Conservation (phyloP, 345 rosid species). For the Xanthoceras sorbifolium region DNA sequence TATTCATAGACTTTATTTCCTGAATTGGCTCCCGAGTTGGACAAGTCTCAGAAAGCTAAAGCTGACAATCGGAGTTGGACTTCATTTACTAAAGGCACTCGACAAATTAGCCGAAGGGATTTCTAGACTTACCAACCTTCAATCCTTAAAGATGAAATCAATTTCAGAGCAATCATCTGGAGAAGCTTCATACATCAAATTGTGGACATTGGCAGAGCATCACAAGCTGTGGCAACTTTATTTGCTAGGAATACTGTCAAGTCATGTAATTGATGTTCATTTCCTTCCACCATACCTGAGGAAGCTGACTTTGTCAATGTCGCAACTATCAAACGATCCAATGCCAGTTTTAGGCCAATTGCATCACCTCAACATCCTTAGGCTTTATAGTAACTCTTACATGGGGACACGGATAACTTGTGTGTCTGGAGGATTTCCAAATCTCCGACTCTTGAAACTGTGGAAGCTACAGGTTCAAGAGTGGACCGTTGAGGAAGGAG, state of each 20-base stretch:
- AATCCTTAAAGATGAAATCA: slow-evolving; percentile 34
- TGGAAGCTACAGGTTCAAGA: slow-evolving; percentile 30
- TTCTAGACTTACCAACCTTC: slow-evolving; percentile 19
- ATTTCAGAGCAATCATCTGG: too few relatives aligned
- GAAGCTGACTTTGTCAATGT: slow-evolving; percentile 39
- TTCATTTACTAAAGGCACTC: slow-evolving; percentile 5
- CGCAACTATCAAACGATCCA: slow-evolving; percentile 21
- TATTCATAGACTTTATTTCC: background rate
- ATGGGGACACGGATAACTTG: slow-evolving; percentile 21
- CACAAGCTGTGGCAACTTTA: slow-evolving; percentile 27
- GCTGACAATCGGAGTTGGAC: background rate
- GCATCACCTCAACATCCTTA: slow-evolving; percentile 29
- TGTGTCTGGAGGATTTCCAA: background rate
- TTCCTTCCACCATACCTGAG: slow-evolving; percentile 27
- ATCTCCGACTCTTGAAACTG: slow-evolving; percentile 36
- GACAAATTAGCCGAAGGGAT: slow-evolving; percentile 12
- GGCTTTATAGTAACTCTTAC: slow-evolving; percentile 38
- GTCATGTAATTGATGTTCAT: background rate
- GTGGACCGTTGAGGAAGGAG: slow-evolving; percentile 19
- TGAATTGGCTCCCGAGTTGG: slow-evolving; percentile 8
- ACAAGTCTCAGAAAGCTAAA: slow-evolving; percentile 28
- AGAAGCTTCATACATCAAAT: slow-evolving; percentile 11
- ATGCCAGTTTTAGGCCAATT: slow-evolving; percentile 35
- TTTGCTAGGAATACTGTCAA: slow-evolving; percentile 26
- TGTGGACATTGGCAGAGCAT: background rate